Conservation (phyloP, 2,329 filamentous ascomycete genomes). For the Xylariaceae sp. region DNA sequence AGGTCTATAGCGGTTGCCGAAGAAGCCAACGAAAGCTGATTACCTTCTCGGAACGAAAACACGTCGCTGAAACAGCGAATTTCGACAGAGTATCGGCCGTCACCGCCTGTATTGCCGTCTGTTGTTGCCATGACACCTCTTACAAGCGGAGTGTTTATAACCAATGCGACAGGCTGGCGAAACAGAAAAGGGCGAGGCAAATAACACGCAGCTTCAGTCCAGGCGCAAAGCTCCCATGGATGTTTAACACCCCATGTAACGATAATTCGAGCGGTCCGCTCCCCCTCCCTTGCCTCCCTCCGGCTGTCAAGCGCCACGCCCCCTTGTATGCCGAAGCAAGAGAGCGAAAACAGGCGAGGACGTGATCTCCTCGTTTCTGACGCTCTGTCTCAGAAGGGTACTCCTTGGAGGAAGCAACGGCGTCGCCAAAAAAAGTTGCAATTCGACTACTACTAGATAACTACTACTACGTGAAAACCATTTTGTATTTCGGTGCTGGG, state of each 20-base stretch:
- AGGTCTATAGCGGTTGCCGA: constrained; percentile 5
- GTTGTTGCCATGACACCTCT: constrained; percentile 1
- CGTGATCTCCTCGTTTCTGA: background rate
- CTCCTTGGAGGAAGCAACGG: background rate
- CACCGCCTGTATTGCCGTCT: background rate
- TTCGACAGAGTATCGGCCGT: background rate
- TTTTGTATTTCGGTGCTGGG: background rate
- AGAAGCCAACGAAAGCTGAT: constrained; percentile 2
- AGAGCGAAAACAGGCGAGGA: background rate
- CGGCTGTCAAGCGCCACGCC: background rate
- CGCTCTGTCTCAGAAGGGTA: background rate
- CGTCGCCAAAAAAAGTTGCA: constrained; percentile 4
- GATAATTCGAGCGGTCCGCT: background rate
- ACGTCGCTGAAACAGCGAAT: constrained; percentile 6
- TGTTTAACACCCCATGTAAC: constrained; percentile 3
- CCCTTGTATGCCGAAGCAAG: background rate
- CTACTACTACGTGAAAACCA: background rate
- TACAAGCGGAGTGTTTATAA: constrained; percentile 2
- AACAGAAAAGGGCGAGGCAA: constrained; percentile 4
- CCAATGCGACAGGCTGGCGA: constrained; percentile 5
- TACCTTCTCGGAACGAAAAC: constrained; percentile 1
- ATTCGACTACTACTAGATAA: constrained; percentile 2
- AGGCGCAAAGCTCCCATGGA: background rate
- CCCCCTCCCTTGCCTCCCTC: background rate
- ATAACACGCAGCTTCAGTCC: constrained; percentile 1